Evolutionary conservation across 305 asterid species (phyloP).

Genomic region (Vinca major): DNA sequence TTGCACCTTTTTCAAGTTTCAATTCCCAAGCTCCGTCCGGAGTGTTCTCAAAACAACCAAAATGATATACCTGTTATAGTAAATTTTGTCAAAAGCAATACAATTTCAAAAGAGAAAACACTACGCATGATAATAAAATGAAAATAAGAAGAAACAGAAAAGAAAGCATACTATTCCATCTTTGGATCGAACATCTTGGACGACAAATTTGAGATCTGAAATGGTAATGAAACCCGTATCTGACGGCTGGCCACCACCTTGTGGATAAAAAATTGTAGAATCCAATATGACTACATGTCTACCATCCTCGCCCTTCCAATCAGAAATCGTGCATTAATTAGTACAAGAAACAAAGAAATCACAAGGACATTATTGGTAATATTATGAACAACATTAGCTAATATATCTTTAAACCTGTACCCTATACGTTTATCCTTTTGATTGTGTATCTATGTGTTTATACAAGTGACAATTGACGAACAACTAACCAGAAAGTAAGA

Average conservation of each 20-base stretch:
- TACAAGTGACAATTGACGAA: not conserved
- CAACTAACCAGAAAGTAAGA: constrained; percentile 42
- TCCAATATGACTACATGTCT: constrained; percentile 43
- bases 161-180: constrained; percentile 46
- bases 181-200: constrained; percentile 68
- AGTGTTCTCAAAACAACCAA: constrained; percentile 43
- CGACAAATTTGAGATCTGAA: constrained; percentile 37
- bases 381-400: not conserved
- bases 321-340: not conserved
- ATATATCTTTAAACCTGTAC: not conserved
- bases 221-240: constrained; percentile 56
- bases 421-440: not conserved
- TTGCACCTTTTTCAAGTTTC: constrained; percentile 30
- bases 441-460: not conserved
- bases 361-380: not conserved
- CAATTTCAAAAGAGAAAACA: not conserved
- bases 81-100: constrained; percentile 8
- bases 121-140: not conserved
- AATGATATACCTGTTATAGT: constrained; percentile 46
- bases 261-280: constrained; percentile 76
- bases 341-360: not conserved
- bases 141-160: not conserved
- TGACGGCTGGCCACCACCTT: constrained; percentile 90
- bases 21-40: constrained; percentile 18
- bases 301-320: constrained; percentile 33